Evolutionary conservation across 768 basidiomycete species (phyloP).

Genomic region (Lentinula lateritia): DNA sequence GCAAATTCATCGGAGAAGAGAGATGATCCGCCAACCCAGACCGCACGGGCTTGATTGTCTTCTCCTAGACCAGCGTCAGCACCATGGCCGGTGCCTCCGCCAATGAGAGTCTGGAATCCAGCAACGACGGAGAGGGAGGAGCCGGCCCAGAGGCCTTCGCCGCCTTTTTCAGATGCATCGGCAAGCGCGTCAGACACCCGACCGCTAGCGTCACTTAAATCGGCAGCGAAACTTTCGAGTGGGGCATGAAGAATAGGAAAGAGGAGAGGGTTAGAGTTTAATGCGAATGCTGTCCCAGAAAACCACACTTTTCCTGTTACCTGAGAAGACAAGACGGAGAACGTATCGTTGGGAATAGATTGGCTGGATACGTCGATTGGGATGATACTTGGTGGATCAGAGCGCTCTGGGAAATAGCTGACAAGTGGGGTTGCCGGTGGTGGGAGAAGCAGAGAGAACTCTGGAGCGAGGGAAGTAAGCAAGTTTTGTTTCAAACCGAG

Average conservation of each 20-base stretch:
- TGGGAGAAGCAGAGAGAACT: constrained; percentile 88
- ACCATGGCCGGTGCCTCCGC: constrained; percentile 18
- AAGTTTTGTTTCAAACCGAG: constrained; percentile 74
- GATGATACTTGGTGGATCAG: constrained; percentile 58
- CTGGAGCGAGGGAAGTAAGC: constrained; percentile 73
- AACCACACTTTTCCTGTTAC: constrained; percentile 65
- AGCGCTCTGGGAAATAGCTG: constrained; percentile 78
- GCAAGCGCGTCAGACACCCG: constrained; percentile 55
- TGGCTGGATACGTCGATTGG: constrained; percentile 49
- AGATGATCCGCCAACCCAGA: constrained; percentile 78
- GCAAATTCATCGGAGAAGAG: constrained; percentile 75
- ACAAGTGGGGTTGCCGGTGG: constrained; percentile 79
- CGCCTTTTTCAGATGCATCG: constrained; percentile 67
- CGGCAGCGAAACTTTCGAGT: constrained; percentile 68
- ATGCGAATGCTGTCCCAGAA: constrained; percentile 61
- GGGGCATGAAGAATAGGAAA: constrained; percentile 81
- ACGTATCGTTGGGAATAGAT: constrained; percentile 29
- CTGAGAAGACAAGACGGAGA: constrained; percentile 20
- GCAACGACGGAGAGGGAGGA: constrained; percentile 71
- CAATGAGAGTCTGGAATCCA: constrained; percentile 82
- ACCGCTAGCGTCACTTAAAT: constrained; percentile 40
- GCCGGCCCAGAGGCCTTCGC: constrained; percentile 83
- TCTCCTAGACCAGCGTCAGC: neutral
- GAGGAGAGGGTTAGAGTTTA: constrained; percentile 70
- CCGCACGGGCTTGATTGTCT: constrained; percentile 46